Base-by-base conservation (phyloP, 2,329 filamentous ascomycete species). In the Neonectria coccinea region DNA sequence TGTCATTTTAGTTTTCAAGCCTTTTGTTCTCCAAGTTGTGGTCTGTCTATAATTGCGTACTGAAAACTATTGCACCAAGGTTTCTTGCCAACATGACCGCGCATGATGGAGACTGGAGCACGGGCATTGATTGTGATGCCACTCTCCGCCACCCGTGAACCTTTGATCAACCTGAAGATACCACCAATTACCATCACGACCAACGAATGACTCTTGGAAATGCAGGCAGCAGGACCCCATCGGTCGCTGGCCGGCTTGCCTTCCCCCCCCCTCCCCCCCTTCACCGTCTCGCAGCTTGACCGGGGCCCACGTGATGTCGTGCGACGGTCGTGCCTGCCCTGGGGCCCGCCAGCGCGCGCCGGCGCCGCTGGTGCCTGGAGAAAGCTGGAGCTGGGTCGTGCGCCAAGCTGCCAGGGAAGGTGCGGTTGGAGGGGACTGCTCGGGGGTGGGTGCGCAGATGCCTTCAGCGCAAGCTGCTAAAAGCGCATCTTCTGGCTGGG, bases 311-410 rank as follows among this genome's bases (percentile, higher is more conserved):
- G 70, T 77, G 75, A 77, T 54, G 31, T 59, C 73, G 75, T 67
- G 74, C 45, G 20, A 57, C 27, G 56, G 45, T 74, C 73, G 74
- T 67, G 70, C 62, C 60, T 50, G 55, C 53, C 20, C 3, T 33
- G 11, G 8, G 8, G 64, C 62, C 59, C 31, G 53, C 62, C 66
- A 63, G 65, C 66, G 62, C 62, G 68, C 55, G 59, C 65, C 72
- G 74, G 66, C 75, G 73, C 71, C 59, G 64, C 65, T 75, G 74
- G 64, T 76, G 74, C 74, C 71, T 73, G 45, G 52, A 64, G 47
- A 57, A 33, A 70, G 68, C 67, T 66, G 53, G 56, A 57, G 33
- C 31, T 16, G 45, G 33, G 39, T 52, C 22, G 18, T 33, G 33
- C 33, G 50, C 53, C 42, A 39, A 41, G 52, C 14, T 39, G n/a